These are phyloP conservation scores for Sporothrix humicola DNA, from an alignment of 2,329 filamentous ascomycete species.

Conservation along the genomic window DNA sequence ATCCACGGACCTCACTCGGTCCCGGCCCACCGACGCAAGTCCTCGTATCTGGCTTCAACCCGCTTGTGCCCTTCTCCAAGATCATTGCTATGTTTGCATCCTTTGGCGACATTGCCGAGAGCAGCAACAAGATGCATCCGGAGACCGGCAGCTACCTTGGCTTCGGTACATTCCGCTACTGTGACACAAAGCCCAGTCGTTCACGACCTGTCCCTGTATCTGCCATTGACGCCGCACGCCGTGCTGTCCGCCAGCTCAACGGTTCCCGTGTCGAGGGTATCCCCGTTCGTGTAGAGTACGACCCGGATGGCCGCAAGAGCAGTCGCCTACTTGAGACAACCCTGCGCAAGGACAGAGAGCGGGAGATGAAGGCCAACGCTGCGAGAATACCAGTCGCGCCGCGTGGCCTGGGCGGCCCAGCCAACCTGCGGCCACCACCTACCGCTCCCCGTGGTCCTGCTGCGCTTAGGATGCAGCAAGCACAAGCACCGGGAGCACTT, in stretches of 20 bases:
- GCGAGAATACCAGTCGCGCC: conserved; percentile 44
- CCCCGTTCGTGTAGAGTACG: conserved; percentile 81
- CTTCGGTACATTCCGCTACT: conserved; percentile 89
- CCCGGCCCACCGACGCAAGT: conserved; percentile 89
- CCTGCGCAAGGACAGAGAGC: conserved; percentile 71
- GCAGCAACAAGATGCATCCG: conserved; percentile 94
- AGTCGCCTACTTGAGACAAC: conserved; percentile 76
- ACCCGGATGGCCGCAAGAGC: conserved; percentile 85
- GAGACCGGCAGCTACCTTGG: conserved; percentile 93
- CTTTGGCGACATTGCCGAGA: conserved; percentile 86
- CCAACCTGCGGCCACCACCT: conserved; percentile 70
- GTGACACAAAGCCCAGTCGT: conserved; percentile 67
- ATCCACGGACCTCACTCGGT: conserved; percentile 81
- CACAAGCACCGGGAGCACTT: conserved; percentile 33
- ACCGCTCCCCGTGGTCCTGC: conserved; percentile 88
- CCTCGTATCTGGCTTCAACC: conserved; percentile 95
- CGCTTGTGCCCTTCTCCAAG: conserved; percentile 78
- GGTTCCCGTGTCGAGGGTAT: conserved; percentile 80
- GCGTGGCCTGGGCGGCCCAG: conserved; percentile 48
- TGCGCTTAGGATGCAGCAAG: conserved; percentile 50
- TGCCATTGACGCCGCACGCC: conserved; percentile 80
- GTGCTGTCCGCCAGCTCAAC: conserved; percentile 77
- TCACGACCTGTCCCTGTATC: conserved; percentile 61
- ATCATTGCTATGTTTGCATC: conserved; percentile 76
- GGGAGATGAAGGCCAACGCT: conserved; percentile 41